A percentile compares a stretch with the other conserved stretches of the same genome.
These are phyloP conservation scores for Stephanocyclus meneghinianus DNA, from an alignment of 352 stramenopile genomes.

Conservation along the genomic window DNA sequence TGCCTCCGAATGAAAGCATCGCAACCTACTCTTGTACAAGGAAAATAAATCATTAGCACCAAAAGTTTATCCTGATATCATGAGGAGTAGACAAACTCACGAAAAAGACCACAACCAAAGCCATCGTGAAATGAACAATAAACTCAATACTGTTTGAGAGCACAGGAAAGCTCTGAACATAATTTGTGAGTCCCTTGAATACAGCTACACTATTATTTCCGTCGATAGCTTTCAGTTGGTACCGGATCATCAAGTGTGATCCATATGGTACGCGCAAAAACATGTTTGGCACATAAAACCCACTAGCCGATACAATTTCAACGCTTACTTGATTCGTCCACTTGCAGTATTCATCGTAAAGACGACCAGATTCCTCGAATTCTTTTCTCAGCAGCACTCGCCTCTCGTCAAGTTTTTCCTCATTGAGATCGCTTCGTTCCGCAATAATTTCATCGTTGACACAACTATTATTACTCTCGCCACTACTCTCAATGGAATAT, in stretches of 20 bases:
- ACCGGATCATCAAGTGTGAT: conserved; percentile 32
- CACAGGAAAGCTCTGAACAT: conserved; percentile 10
- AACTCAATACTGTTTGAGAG: conserved; percentile 23
- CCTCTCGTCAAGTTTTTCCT: conserved; percentile 11
- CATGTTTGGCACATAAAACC: conserved; percentile 34
- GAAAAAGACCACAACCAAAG: conserved; percentile 25
- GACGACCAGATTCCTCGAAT: conserved; percentile 24
- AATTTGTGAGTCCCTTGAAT: conserved; percentile 21
- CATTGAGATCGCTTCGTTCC: conserved; percentile 13
- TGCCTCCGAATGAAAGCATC: conserved; percentile 14
- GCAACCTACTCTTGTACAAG: conserved; percentile 13
- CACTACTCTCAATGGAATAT: conserved; percentile 30
- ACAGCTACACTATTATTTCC: conserved; percentile 10
- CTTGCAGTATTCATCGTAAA: conserved; percentile 7
- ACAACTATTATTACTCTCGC: background rate
- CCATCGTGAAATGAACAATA: conserved; percentile 13
- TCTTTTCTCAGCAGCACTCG: conserved; percentile 34
- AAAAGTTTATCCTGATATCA: background rate
- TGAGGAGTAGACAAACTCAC: conserved; percentile 9
- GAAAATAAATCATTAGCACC: background rate
- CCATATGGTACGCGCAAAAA: conserved; percentile 27
- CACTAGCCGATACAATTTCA: conserved; percentile 36
- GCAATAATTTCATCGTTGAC: conserved; percentile 20
- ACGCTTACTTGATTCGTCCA: conserved; percentile 31
- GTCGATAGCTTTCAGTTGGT: conserved; percentile 10